A percentile compares a stretch with the other conserved stretches of the same genome.
Evolutionary conservation across 2,329 filamentous ascomycete species (phyloP).

Genomic region (Curvularia eragrostidis): DNA sequence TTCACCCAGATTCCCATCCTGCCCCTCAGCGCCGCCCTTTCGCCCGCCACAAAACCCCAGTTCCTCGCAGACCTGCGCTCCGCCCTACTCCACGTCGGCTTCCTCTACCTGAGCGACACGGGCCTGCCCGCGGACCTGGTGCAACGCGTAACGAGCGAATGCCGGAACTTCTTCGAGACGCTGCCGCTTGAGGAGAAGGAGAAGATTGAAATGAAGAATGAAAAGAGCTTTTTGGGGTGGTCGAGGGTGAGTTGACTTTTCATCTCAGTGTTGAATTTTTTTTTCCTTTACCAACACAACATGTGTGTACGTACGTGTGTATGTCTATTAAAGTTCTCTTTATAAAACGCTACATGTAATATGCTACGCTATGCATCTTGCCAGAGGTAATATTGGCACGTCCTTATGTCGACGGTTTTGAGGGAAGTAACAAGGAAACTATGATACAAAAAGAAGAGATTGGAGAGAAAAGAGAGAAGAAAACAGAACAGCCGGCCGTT

Average conservation of each 20-base stretch:
- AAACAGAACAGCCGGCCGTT: slow-evolving; percentile 1
- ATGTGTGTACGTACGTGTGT: too few species aligned
- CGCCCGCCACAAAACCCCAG: slow-evolving; percentile 72
- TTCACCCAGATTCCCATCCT: slow-evolving; percentile 81
- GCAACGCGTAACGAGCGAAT: slow-evolving; percentile 69
- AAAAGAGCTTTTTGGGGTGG: slow-evolving; percentile 57
- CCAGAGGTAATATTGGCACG: not conserved
- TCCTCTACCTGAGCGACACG: slow-evolving; percentile 83
- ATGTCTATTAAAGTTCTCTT: too few species aligned
- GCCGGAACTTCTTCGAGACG: slow-evolving; percentile 74
- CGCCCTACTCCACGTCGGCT: slow-evolving; percentile 85
- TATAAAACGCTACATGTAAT: not conserved
- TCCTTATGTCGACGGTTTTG: not conserved
- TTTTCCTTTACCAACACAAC: slow-evolving; percentile 4
- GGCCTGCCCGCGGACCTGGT: slow-evolving; percentile 65
- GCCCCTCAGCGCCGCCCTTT: slow-evolving; percentile 71
- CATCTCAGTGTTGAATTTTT: too few species aligned
- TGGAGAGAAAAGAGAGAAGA: not conserved
- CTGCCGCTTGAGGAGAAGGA: slow-evolving; percentile 79
- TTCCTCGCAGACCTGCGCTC: slow-evolving; percentile 76
- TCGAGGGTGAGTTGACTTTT: slow-evolving; percentile 50
- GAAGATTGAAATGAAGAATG: slow-evolving; percentile 59
- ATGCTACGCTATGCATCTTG: not conserved
- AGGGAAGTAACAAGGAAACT: not conserved
- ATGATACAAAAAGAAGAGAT: slow-evolving; percentile 10